Base-by-base conservation (phyloP, 768 basidiomycete species). In the Tylopilus balloui region DNA sequence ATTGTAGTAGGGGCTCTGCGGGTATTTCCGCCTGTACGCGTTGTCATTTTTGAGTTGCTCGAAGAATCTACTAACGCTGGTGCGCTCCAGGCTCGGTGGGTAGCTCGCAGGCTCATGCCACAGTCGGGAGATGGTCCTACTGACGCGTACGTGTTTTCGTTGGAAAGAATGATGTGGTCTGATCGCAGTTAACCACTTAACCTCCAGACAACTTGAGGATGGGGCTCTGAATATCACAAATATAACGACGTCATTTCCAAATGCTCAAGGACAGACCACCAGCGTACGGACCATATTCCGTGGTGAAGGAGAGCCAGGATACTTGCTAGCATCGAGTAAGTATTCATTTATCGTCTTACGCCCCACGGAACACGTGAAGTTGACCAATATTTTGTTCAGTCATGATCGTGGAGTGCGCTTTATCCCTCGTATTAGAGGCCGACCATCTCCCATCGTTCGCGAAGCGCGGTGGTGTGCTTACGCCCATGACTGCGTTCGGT, bases 401-500 rank as follows among this genome's bases (percentile, higher is more conserved):
- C 36, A 79, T 93, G 76, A 75, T 91, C n/a, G 71, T 79, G 1
- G 91, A 94, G 70, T 79, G 78, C 14, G 94, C 89, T 0, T 74
- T 97, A 13, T 77, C 78, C 15, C 70, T 94, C 42, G 71, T 84
- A 15, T 69, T 88, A 2, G 74, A 80, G 12, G 59, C 73, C 24
- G 70, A 77, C 15, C 73, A 69, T 14, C 77, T 92, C 2, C 79
- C 90, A 0, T 55, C 72, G 1, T 63, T 84, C 7, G 83, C 78
- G 4, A 72, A 70, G 42, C 66, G 73, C 39, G 93, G 92, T 12
- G 93, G 94, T 1, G 68, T 93, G 3, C 71, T 96, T 42, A 97
- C 94, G 2, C 85, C 93, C 0, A 79, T 85, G 67, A 81, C 80
- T 4, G 93, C 88, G 1, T 76, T 95, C 48, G 93, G 92, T 14